phyloP scores from a whole-genome alignment of 164 flowering plant species.

The Magnolia kwangsiensis region DNA sequence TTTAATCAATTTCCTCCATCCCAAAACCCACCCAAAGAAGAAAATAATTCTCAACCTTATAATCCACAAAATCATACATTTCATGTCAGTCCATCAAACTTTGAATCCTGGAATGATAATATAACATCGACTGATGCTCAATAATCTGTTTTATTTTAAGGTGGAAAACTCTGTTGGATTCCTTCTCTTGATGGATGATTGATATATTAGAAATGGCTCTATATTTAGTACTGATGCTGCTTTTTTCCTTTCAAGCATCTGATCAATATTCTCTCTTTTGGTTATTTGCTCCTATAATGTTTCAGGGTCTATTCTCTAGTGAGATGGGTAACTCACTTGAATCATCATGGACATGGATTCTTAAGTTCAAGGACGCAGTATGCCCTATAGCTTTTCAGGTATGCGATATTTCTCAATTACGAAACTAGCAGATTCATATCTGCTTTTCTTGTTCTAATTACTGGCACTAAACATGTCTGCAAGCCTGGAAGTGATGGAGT shows the following conservation, averaged over 20 bases:
- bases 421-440: neutral
- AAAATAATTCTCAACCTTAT: too few relatives aligned
- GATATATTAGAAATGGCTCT: neutral
- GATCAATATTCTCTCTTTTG: neutral
- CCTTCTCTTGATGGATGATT: too few relatives aligned
- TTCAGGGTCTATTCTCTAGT: conserved; percentile 67
- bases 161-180: too few relatives aligned
- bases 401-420: conserved; percentile 3
- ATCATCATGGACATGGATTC: conserved; percentile 77
- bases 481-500: conserved; percentile 75
- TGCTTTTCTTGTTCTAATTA: conserved; percentile 17
- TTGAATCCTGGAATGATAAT: too few relatives aligned
- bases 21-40: too few relatives aligned
- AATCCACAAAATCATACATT: too few relatives aligned
- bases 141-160: too few relatives aligned
- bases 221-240: neutral
- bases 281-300: conserved; percentile 4
- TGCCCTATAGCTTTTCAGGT: conserved; percentile 85
- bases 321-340: conserved; percentile 58
- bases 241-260: neutral
- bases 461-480: conserved; percentile 8
- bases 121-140: too few relatives aligned
- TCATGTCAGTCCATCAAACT: too few relatives aligned
- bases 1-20: too few relatives aligned
- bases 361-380: conserved; percentile 73